Evolutionary conservation across 2,329 filamentous ascomycete species (phyloP).

Genomic region (Fusarium stilboides): DNA sequence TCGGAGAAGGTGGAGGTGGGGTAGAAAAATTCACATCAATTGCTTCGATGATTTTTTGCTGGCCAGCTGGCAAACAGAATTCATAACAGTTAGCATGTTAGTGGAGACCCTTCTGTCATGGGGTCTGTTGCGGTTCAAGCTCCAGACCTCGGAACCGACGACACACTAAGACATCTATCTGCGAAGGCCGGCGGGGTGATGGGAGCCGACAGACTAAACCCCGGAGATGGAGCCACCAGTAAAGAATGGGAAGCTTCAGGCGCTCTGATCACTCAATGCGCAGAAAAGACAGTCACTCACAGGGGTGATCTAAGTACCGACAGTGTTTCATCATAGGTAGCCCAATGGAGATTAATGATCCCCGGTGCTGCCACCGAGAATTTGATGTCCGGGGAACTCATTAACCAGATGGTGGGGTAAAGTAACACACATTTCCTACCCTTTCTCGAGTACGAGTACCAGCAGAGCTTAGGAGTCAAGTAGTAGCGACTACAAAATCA

Average conservation of each 20-base stretch:
- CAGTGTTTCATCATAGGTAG: conserved; percentile 12
- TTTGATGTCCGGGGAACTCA: conserved; percentile 26
- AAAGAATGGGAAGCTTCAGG: conserved; percentile 35
- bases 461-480: neutral
- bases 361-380: conserved; percentile 18
- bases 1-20: conserved; percentile 21
- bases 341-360: neutral
- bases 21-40: neutral
- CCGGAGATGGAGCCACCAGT: conserved; percentile 15
- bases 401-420: conserved; percentile 26
- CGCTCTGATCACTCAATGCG: conserved; percentile 28
- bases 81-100: neutral
- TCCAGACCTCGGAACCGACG: conserved; percentile 30
- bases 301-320: conserved; percentile 5
- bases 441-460: neutral
- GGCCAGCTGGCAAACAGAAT: neutral
- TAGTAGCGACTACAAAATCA: too few species aligned
- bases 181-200: conserved; percentile 27
- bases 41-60: neutral
- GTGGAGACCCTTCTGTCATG: conserved; percentile 7
- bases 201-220: conserved; percentile 29
- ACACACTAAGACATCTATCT: neutral
- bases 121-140: neutral
- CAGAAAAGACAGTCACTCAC: neutral
- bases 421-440: neutral